Percentiles rank a stretch among this genome's conserved stretches.
phyloP scores from a whole-genome alignment of 805 yeast genomes.

The Cyberlindnera meyerae region DNA sequence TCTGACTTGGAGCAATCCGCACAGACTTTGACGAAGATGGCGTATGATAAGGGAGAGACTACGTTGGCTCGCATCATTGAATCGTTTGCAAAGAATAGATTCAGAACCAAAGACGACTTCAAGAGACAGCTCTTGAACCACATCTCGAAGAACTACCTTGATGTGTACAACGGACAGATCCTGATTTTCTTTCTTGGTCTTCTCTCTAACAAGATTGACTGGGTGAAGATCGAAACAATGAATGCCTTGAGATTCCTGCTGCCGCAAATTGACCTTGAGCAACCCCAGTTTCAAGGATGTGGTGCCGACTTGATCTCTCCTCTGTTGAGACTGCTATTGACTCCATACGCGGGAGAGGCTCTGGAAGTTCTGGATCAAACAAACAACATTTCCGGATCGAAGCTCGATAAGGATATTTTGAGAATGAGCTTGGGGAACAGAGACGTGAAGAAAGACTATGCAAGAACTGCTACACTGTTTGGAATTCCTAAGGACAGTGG shows the following conservation, averaged over 20 bases:
- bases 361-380: slow-evolving; percentile 86
- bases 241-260: slow-evolving; percentile 67
- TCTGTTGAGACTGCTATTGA: slow-evolving; percentile 66
- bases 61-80: slow-evolving; percentile 66
- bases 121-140: slow-evolving; percentile 72
- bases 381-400: slow-evolving; percentile 79
- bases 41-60: slow-evolving; percentile 49
- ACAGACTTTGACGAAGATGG: slow-evolving; percentile 53
- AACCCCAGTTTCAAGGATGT: slow-evolving; percentile 77
- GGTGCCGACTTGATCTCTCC: slow-evolving; percentile 97
- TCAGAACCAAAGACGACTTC: slow-evolving; percentile 89
- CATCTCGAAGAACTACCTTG: slow-evolving; percentile 65
- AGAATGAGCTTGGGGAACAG: slow-evolving; percentile 87
- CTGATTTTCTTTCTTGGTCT: slow-evolving; percentile 74
- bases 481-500: slow-evolving; percentile 95
- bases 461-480: slow-evolving; percentile 80
- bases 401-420: slow-evolving; percentile 84
- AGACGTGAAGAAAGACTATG: slow-evolving; percentile 73
- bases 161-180: slow-evolving; percentile 66
- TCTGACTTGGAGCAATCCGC: slow-evolving; percentile 51
- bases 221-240: slow-evolving; percentile 82
- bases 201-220: slow-evolving; percentile 65
- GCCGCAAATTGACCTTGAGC: slow-evolving; percentile 69
- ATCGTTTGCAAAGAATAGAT: slow-evolving; percentile 71
- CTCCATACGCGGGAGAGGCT: slow-evolving; percentile 87